Evolutionary conservation across 2,329 filamentous ascomycete species (phyloP).

Genomic region (Botrytis hyacinthi): DNA sequence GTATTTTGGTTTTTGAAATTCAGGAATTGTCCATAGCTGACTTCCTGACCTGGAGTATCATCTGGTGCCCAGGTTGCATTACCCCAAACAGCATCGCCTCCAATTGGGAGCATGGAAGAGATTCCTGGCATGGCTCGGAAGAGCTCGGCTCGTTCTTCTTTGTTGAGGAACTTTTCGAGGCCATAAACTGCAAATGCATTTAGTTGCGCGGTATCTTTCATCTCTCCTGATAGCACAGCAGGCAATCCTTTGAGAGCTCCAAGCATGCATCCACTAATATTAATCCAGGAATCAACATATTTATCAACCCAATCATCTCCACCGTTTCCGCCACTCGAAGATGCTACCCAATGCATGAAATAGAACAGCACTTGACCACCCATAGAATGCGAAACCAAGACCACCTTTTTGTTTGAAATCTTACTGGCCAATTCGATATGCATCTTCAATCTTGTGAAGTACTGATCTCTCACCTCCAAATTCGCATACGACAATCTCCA

Average conservation of each 20-base stretch:
- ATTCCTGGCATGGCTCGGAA: conserved; percentile 97
- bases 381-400: conserved; percentile 94
- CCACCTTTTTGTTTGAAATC: conserved; percentile 75
- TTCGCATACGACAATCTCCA: conserved; percentile 92
- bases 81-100: conserved; percentile 93
- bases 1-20: conserved; percentile 74
- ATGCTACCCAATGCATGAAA: conserved; percentile 75
- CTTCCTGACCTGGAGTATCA: conserved; percentile 69
- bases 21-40: conserved; percentile 76
- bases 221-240: conserved; percentile 89
- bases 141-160: conserved; percentile 85
- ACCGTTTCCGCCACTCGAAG: conserved; percentile 72
- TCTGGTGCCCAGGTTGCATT: conserved; percentile 85
- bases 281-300: conserved; percentile 93
- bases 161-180: conserved; percentile 89
- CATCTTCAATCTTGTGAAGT: conserved; percentile 85
- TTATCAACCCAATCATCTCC: conserved; percentile 87
- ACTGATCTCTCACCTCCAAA: conserved; percentile 85
- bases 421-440: conserved; percentile 82
- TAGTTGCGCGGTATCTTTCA: conserved; percentile 96
- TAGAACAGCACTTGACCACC: conserved; percentile 92
- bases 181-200: conserved; percentile 97
- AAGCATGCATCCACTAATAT: conserved; percentile 96
- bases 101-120: conserved; percentile 93
- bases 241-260: conserved; percentile 89